Base-by-base conservation (phyloP, 148 eudicot genomes). In the Diospyros kaki region DNA sequence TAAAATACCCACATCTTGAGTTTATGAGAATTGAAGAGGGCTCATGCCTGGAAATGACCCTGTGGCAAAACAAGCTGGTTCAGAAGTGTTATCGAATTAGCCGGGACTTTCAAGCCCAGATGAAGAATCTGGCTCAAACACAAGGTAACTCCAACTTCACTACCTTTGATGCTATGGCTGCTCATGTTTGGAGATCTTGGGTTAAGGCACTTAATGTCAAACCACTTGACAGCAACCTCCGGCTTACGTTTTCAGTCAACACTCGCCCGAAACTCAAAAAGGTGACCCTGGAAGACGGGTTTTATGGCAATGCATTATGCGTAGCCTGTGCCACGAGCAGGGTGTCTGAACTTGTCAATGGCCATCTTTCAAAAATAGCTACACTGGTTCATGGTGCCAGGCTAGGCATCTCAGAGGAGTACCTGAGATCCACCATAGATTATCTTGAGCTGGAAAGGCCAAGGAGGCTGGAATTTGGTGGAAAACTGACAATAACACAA, bases 141-240 rank as follows among this genome's bases (percentile, higher is more conserved):
- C 60, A 50, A 4, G 78, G 65, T 17, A 73, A 75, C 58, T 74
- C 52, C 43, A 50, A 63, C 0, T 83, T 83, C 81, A 81, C 94
- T 4, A 77, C 86, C n/a, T 95, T 95, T 78, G 99, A 95, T 77
- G 94, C 99, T 5, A 84, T 93, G 87, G 89, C 97, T 9, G 99
- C 97, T 64, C 99, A 95, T 73, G 86, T 95, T 44, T 95, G 99
- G 99, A 86, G 87, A 73, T 95, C 96, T 40, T 95, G 96, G 97
- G 96, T 95, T 10, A 89, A 87, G 68, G 91, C 99, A 13, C 86
- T 92, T 0, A 82, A 95, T 50, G 90, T 95, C 0, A 83, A 85
- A 69, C 99, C 99, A 1, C 71, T 71, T 4, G 91, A 90, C 61
- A 89, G 68, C 63, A 85, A 81, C 70, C 85, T 95, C 9, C 85